phyloP scores from a whole-genome alignment of 495 filamentous ascomycete genomes.

The Peziza echinospora region DNA sequence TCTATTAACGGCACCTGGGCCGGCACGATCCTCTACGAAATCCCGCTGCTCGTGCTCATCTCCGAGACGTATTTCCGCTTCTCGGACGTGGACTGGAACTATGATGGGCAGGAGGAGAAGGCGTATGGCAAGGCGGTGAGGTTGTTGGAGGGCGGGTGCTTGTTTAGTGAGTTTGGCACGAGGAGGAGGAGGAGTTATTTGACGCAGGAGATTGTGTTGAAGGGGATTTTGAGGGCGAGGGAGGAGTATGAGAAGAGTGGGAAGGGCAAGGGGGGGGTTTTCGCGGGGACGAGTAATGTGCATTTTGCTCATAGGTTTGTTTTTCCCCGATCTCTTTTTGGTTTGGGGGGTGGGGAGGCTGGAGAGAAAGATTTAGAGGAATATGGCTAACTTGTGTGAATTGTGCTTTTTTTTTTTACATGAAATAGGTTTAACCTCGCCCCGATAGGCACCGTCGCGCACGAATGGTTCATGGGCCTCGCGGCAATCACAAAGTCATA shows the following conservation, averaged over 20 bases:
- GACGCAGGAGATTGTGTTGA: constrained; percentile 79
- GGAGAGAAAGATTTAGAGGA: too few relatives aligned
- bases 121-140: constrained; percentile 55
- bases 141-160: constrained; percentile 59
- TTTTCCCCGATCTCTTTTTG: background rate
- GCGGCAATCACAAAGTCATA: constrained; percentile 83
- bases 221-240: constrained; percentile 52
- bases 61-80: constrained; percentile 96
- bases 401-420: too few relatives aligned
- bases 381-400: too few relatives aligned
- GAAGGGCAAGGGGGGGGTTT: constrained; percentile 35
- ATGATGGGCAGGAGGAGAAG: constrained; percentile 63
- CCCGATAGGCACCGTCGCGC: constrained; percentile 83
- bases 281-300: constrained; percentile 86
- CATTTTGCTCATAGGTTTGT: constrained; percentile 43
- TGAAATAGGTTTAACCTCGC: constrained; percentile 45
- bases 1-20: constrained; percentile 64
- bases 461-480: constrained; percentile 99
- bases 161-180: constrained; percentile 86
- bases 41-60: constrained; percentile 72
- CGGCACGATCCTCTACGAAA: constrained; percentile 94
- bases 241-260: constrained; percentile 38
- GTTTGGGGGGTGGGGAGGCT: too few relatives aligned
- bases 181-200: constrained; percentile 75
- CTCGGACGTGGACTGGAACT: constrained; percentile 71